These are phyloP conservation scores for Metarhizium robertsii DNA, from an alignment of 2,329 filamentous ascomycete genomes.

Conservation along the genomic window DNA sequence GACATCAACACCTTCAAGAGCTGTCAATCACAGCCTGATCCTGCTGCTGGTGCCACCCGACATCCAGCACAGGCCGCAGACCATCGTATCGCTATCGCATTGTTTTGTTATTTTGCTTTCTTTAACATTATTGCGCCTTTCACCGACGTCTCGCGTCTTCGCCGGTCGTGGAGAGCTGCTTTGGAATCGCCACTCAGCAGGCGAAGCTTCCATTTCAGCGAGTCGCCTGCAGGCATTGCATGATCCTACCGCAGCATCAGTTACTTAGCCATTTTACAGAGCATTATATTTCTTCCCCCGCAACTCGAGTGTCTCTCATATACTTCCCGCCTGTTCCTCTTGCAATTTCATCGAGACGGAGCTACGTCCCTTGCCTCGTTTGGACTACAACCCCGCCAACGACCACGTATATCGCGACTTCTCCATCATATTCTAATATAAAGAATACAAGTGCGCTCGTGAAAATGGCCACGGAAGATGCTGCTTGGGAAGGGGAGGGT, in stretches of 20 bases:
- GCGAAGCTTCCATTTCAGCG: background rate
- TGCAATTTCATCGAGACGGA: background rate
- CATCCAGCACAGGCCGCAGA: constrained; percentile 6
- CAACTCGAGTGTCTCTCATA: background rate
- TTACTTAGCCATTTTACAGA: background rate
- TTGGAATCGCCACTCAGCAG: background rate
- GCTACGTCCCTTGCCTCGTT: background rate
- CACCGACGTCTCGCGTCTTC: background rate
- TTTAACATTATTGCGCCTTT: background rate
- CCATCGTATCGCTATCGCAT: background rate
- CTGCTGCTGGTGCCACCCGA: constrained; percentile 2
- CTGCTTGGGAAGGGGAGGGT: constrained; percentile 43
- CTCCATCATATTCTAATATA: background rate
- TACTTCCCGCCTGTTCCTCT: background rate
- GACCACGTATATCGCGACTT: background rate
- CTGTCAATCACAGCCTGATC: background rate
- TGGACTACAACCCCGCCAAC: background rate
- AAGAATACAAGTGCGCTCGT: constrained; percentile 2
- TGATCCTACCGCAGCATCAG: background rate
- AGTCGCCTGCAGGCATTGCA: background rate
- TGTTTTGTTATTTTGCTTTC: background rate
- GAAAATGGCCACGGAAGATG: constrained; percentile 30
- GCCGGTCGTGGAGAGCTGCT: background rate
- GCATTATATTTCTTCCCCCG: background rate
- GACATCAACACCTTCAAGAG: constrained; percentile 2